These are phyloP conservation scores for Sporothrix luriei DNA, from an alignment of 2,329 filamentous ascomycete genomes.

Conservation along the genomic window DNA sequence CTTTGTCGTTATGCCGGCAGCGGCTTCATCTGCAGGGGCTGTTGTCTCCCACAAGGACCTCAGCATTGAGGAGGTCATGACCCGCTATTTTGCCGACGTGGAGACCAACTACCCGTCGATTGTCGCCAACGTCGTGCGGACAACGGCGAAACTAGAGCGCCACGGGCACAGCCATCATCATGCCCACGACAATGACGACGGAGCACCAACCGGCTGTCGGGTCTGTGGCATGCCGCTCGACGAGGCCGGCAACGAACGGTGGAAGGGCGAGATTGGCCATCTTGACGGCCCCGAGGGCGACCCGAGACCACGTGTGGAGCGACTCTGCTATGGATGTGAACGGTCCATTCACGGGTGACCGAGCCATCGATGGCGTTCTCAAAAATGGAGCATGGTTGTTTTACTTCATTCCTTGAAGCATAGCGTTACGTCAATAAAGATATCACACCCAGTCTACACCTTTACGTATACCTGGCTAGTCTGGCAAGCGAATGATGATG, in stretches of 20 bases:
- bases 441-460: not conserved
- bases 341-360: constrained; percentile 60
- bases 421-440: constrained; percentile 19
- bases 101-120: constrained; percentile 86
- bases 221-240: constrained; percentile 71
- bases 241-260: constrained; percentile 63
- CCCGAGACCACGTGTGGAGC: constrained; percentile 39
- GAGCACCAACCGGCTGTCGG: constrained; percentile 52
- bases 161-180: not conserved
- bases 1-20: constrained; percentile 48
- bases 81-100: constrained; percentile 82
- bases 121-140: constrained; percentile 92
- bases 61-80: constrained; percentile 90
- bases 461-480: not conserved
- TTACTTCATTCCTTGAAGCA: not conserved
- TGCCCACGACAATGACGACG: constrained; percentile 36
- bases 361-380: not conserved
- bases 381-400: not conserved
- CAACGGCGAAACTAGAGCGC: constrained; percentile 75
- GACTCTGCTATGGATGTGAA: constrained; percentile 74
- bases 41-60: constrained; percentile 71
- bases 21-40: constrained; percentile 34
- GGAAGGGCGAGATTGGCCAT: constrained; percentile 63
- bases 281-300: constrained; percentile 39
- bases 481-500: constrained; percentile 13